Evolutionary conservation across 106 monocot species (phyloP).

Genomic region (Dioscorea dumetorum): DNA sequence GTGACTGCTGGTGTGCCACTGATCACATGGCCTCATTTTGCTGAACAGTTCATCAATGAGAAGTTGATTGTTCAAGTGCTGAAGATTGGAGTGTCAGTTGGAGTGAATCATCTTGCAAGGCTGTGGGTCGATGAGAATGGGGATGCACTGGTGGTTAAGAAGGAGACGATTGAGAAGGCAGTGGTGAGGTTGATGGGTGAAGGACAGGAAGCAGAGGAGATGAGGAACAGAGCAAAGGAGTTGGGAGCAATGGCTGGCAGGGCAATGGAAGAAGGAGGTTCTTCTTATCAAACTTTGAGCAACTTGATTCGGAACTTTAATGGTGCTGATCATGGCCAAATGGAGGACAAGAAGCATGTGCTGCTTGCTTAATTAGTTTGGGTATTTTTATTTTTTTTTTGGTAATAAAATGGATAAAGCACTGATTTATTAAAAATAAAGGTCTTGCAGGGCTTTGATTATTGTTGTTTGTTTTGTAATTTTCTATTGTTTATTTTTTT

Average conservation of each 20-base stretch:
- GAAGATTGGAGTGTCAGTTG: constrained; percentile 19
- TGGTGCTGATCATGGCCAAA: too few relatives aligned
- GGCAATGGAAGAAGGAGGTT: constrained; percentile 21
- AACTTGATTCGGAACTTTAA: neutral
- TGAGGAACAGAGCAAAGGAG: constrained; percentile 9
- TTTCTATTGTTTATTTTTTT: too few relatives aligned
- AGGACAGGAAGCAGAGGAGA: constrained; percentile 6
- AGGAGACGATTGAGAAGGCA: constrained; percentile 8
- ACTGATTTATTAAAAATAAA: too few relatives aligned
- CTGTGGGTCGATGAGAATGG: neutral
- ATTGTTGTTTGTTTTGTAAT: too few relatives aligned
- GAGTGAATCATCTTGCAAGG: constrained; percentile 4
- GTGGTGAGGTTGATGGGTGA: constrained; percentile 14
- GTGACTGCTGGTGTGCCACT: constrained; percentile 37
- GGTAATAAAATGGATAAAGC: too few relatives aligned
- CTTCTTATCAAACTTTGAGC: neutral
- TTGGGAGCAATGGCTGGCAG: neutral
- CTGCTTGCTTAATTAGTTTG: too few relatives aligned
- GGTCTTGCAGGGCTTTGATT: too few relatives aligned
- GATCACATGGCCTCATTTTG: constrained; percentile 44
- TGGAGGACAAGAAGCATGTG: too few relatives aligned
- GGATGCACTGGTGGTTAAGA: constrained; percentile 1
- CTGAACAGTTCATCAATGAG: constrained; percentile 53
- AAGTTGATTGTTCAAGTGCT: constrained; percentile 53
- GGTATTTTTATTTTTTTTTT: too few relatives aligned